Evolutionary conservation across 257 asterid species (phyloP).

Genomic region (Petunia secreta): DNA sequence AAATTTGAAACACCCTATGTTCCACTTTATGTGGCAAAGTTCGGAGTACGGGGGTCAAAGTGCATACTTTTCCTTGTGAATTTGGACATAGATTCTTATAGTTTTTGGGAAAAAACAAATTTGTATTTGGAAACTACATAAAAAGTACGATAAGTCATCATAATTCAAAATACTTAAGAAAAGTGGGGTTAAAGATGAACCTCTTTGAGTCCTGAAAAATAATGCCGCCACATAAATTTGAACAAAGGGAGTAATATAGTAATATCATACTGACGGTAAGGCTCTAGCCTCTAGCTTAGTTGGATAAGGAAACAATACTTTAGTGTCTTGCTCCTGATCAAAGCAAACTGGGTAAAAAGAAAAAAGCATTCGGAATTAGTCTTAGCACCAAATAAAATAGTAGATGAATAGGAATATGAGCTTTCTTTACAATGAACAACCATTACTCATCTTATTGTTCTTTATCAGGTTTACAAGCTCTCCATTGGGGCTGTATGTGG

Average conservation of each 20-base stretch:
- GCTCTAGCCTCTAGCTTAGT: slow-evolving; percentile 5
- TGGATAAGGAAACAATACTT: not conserved
- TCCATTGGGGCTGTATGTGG: slow-evolving; percentile 84
- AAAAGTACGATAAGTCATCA: too few relatives aligned
- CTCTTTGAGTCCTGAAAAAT: too few relatives aligned
- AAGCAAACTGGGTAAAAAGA: not conserved
- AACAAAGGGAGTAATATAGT: not conserved
- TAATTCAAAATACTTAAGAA: too few relatives aligned
- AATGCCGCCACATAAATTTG: too few relatives aligned
- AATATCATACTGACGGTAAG: slow-evolving; percentile 16
- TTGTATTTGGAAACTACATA: too few relatives aligned
- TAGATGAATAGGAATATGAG: slow-evolving; percentile 7
- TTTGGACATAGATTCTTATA: too few relatives aligned
- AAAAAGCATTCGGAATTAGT: slow-evolving; percentile 1
- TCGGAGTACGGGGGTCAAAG: too few relatives aligned
- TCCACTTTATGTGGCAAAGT: too few relatives aligned
- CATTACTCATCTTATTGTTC: slow-evolving; percentile 24
- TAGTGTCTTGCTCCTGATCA: slow-evolving; percentile 15
- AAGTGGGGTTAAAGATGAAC: too few relatives aligned
- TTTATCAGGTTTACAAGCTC: slow-evolving; percentile 79
- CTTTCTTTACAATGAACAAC: slow-evolving; percentile 12
- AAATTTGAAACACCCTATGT: not conserved
- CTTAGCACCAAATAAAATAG: slow-evolving; percentile 1
- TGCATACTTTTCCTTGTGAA: too few relatives aligned
- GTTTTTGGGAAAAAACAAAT: too few relatives aligned